Percentiles rank a stretch among this genome's conserved stretches.
phyloP scores from a whole-genome alignment of 352 stramenopile species.

The Phytophthora cactorum region DNA sequence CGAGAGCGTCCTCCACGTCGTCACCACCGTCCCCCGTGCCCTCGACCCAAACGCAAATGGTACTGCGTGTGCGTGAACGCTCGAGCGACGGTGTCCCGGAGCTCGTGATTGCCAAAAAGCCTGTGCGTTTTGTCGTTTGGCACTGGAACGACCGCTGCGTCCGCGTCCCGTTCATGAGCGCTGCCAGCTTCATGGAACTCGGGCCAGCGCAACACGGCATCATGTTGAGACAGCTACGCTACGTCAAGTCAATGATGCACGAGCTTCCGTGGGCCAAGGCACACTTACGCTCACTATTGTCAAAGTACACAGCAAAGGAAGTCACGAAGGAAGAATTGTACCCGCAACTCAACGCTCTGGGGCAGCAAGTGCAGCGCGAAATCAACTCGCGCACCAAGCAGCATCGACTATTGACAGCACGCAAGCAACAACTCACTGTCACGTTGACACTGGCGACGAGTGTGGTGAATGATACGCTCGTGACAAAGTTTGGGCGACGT shows the following conservation, averaged over 20 bases:
- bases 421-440: constrained; percentile 72
- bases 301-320: constrained; percentile 76
- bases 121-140: constrained; percentile 56
- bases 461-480: constrained; percentile 68
- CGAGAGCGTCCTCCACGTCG: constrained; percentile 11
- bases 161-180: constrained; percentile 47
- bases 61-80: constrained; percentile 61
- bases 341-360: constrained; percentile 76
- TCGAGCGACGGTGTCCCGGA: constrained; percentile 56
- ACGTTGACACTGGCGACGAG: constrained; percentile 65
- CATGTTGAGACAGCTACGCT: constrained; percentile 85
- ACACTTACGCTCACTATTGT: constrained; percentile 66
- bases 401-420: constrained; percentile 48
- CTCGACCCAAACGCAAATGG: constrained; percentile 49
- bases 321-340: constrained; percentile 80
- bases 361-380: constrained; percentile 71
- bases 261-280: constrained; percentile 85
- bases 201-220: constrained; percentile 78
- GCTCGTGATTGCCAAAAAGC: constrained; percentile 70
- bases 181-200: constrained; percentile 51
- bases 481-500: constrained; percentile 76
- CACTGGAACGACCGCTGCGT: constrained; percentile 69
- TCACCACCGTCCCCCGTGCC: constrained; percentile 25
- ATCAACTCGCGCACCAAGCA: constrained; percentile 48
- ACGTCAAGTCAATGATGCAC: constrained; percentile 85